Percentiles rank a stretch among this genome's conserved stretches.
phyloP scores from a whole-genome alignment of 495 filamentous ascomycete species.

The Choiromyces venosus region DNA sequence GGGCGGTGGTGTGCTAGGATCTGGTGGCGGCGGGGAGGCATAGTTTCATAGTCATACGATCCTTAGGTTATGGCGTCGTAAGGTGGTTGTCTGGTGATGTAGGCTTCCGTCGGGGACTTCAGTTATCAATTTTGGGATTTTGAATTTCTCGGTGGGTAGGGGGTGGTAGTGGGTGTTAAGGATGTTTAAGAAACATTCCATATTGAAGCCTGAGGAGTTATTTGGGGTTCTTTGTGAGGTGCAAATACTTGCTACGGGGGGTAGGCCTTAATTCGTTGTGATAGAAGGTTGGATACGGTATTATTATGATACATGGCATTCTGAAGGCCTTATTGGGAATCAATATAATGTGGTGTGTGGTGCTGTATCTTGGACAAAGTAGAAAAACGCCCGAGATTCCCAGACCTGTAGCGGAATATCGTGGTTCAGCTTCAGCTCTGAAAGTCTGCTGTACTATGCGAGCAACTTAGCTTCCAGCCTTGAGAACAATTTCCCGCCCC shows the following conservation, averaged over 20 bases:
- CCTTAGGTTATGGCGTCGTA: background rate
- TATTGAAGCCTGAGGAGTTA: background rate
- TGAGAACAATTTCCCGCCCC: background rate
- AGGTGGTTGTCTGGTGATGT: background rate
- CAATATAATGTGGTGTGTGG: background rate
- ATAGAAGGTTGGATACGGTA: background rate
- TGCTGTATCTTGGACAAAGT: background rate
- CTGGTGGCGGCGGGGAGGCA: background rate
- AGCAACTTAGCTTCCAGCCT: background rate
- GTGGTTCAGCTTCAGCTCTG: background rate
- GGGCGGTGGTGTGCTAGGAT: background rate
- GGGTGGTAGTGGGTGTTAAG: background rate
- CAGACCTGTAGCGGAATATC: background rate
- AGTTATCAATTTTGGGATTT: background rate
- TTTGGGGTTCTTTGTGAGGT: background rate
- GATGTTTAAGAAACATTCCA: background rate
- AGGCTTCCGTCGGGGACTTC: background rate
- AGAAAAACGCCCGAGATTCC: background rate
- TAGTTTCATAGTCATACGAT: background rate
- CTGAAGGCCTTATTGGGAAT: background rate
- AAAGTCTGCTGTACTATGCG: background rate
- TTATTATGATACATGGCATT: background rate
- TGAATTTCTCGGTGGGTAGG: background rate
- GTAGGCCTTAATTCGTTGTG: background rate
- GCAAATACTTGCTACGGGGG: background rate